phyloP scores from a whole-genome alignment of 768 basidiomycete species.

The Amyloporia xantha region DNA sequence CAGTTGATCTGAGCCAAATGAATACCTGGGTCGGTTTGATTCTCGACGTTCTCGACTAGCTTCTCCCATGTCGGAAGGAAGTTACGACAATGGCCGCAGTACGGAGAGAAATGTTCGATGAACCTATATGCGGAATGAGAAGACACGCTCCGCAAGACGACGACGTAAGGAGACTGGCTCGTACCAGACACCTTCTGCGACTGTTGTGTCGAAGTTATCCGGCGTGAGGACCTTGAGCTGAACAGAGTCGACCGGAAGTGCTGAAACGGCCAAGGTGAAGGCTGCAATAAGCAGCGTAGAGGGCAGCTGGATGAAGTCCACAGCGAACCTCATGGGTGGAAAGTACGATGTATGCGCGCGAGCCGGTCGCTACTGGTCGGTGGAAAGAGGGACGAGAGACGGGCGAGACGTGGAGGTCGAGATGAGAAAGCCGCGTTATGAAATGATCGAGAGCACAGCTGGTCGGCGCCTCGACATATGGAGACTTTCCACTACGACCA shows the following conservation, averaged over 20 bases:
- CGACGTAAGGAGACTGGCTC: too few species aligned
- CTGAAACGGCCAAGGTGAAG: slow-evolving; percentile 17
- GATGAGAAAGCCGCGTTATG: too few species aligned
- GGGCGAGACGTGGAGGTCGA: too few species aligned
- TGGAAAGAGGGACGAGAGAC: background rate
- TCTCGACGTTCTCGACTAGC: slow-evolving; percentile 47
- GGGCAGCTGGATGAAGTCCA: slow-evolving; percentile 12
- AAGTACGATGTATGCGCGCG: too few species aligned
- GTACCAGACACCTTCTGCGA: slow-evolving; percentile 55
- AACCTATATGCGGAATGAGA: slow-evolving; percentile 38
- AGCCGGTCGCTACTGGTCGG: background rate
- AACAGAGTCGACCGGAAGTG: slow-evolving; percentile 19
- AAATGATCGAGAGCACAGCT: background rate
- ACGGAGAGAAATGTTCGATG: slow-evolving; percentile 84
- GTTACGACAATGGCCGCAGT: slow-evolving; percentile 69
- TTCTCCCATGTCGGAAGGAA: slow-evolving; percentile 83
- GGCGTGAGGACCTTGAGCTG: slow-evolving; percentile 41
- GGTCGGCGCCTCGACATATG: slow-evolving; percentile 28
- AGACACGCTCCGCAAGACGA: too few species aligned
- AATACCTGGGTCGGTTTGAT: slow-evolving; percentile 41
- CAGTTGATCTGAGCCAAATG: slow-evolving; percentile 81
- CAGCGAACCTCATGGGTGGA: background rate
- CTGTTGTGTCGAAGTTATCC: slow-evolving; percentile 48
- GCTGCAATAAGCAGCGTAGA: slow-evolving; percentile 20
- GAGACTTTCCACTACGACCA: slow-evolving; percentile 51